These are phyloP conservation scores for Dothistroma pini DNA, from an alignment of 2,329 filamentous ascomycete genomes.

Conservation along the genomic window DNA sequence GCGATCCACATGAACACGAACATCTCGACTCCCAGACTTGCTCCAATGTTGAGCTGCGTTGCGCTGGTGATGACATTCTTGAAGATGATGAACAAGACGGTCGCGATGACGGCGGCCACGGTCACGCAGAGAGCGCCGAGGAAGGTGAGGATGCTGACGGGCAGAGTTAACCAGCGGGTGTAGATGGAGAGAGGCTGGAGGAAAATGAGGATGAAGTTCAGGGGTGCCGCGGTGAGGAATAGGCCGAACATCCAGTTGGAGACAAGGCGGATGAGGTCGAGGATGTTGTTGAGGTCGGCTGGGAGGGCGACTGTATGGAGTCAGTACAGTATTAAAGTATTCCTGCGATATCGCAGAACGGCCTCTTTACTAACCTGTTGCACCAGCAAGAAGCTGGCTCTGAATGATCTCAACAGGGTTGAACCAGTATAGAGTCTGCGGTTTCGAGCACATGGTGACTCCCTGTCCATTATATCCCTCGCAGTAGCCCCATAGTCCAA, in stretches of 20 bases:
- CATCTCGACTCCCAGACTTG: conserved; percentile 59
- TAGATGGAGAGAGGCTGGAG: conserved; percentile 53
- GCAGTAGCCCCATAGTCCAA: conserved; percentile 89
- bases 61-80: conserved; percentile 68
- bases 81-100: conserved; percentile 80
- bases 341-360: background rate
- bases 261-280: conserved; percentile 68
- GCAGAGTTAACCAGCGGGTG: conserved; percentile 57
- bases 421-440: conserved; percentile 77
- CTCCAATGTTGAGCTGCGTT: conserved; percentile 68
- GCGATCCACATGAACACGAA: conserved; percentile 89
- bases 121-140: conserved; percentile 64
- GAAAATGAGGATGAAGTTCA: conserved; percentile 71
- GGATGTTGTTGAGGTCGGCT: conserved; percentile 65
- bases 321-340: conserved; percentile 5
- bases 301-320: conserved; percentile 65
- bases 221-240: conserved; percentile 68
- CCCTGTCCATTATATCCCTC: conserved; percentile 75
- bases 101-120: conserved; percentile 70
- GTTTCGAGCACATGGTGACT: conserved; percentile 70
- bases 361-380: conserved; percentile 56
- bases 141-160: conserved; percentile 65
- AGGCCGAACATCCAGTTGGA: conserved; percentile 87
- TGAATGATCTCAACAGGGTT: conserved; percentile 81
- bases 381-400: conserved; percentile 74